Evolutionary conservation across 2,329 filamentous ascomycete species (phyloP), one percentile per base, ranked within the genome.

Genomic region (Cladosporium austrohemisphaericum): DNA sequence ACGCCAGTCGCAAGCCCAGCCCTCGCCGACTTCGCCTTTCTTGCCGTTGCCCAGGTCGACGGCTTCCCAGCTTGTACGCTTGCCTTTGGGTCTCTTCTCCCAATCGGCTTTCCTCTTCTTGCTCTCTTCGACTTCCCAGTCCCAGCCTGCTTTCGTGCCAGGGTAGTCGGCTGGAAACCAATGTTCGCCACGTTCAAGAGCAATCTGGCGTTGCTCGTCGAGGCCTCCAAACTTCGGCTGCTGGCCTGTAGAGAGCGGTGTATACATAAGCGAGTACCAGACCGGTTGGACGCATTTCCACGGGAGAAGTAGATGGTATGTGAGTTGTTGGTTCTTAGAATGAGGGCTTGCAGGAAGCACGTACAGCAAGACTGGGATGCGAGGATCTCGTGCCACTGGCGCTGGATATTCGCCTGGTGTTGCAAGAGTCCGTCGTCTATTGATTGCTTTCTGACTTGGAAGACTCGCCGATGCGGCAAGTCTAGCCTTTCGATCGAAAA

Each of bases 81-180:
- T 95, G 18, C 88, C 86, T 66, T 88, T 93, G 0, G 93, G 91
- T 41, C 83, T 80, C 45, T 79, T 79, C 44, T 84, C 81, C 90
- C 90, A 95, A 20, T 81, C 76, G 19, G 72, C 71, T 60, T 80
- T 79, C 49, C 81, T 74, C 57, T 71, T 76, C 38, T 71, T 68
- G 10, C 83, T 78, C 65, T 91, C 79, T 28, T 80, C 76, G 26
- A 81, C 63, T 65, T 94, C 87, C 88, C 90, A 96, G 13, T 76
- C 72, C 64, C 80, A 83, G 1, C 93, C 93, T 2, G 90, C 86
- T 50, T 79, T 76, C 0, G 90, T 95, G 4, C 84, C 88, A 0
- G 88, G 83, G 54, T 81, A 88, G 65, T 98, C 93, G 3, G 81
- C 85, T 0, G 93, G 93, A 62, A 95, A 98, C 80, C 86, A 94